Percentiles rank a stretch among this genome's conserved stretches.
Conservation (phyloP, 352 stramenopile genomes). For the Pythium aphanidermatum region DNA sequence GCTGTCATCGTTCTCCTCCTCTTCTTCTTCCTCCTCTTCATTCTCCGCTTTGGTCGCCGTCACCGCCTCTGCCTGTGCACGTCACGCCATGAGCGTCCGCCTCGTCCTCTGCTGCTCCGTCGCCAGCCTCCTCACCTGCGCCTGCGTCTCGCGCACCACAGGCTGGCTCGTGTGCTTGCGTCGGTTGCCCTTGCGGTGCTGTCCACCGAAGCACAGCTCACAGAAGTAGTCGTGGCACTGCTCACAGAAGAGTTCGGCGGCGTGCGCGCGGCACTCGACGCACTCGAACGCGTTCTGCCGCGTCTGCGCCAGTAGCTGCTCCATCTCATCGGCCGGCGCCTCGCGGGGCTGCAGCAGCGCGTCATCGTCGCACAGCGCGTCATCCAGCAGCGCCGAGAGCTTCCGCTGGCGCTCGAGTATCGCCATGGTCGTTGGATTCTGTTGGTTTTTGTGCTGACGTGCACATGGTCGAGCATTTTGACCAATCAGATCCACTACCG, state of each 20-base stretch:
- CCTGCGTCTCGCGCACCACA: constrained; percentile 19
- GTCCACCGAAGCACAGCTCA: constrained; percentile 70
- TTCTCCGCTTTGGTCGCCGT: no score
- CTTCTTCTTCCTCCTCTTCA: constrained; percentile 5
- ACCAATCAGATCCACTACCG: no score
- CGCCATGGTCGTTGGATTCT: no score
- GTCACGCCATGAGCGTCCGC: neutral
- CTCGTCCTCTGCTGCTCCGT: constrained; percentile 13
- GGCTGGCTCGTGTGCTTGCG: constrained; percentile 75
- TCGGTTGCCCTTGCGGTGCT: constrained; percentile 83
- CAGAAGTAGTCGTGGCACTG: constrained; percentile 89
- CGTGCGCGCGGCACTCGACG: constrained; percentile 64
- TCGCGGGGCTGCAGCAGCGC: constrained; percentile 31
- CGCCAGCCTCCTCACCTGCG: constrained; percentile 15
- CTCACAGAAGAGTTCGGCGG: constrained; percentile 76
- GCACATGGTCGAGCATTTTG: no score
- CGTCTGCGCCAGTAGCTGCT: constrained; percentile 21
- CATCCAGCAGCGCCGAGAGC: constrained; percentile 76
- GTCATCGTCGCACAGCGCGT: constrained; percentile 51
- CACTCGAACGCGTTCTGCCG: constrained; percentile 46
- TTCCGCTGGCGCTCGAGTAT: constrained; percentile 67
- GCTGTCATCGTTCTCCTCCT: constrained; percentile 15
- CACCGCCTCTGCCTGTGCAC: neutral
- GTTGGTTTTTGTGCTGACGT: no score
- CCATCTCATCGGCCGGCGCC: constrained; percentile 5